Percentiles rank a stretch among this genome's conserved stretches.
Conservation (phyloP, 1,284 basidiomycete species). For the Tilletiopsis washingtonensis region DNA sequence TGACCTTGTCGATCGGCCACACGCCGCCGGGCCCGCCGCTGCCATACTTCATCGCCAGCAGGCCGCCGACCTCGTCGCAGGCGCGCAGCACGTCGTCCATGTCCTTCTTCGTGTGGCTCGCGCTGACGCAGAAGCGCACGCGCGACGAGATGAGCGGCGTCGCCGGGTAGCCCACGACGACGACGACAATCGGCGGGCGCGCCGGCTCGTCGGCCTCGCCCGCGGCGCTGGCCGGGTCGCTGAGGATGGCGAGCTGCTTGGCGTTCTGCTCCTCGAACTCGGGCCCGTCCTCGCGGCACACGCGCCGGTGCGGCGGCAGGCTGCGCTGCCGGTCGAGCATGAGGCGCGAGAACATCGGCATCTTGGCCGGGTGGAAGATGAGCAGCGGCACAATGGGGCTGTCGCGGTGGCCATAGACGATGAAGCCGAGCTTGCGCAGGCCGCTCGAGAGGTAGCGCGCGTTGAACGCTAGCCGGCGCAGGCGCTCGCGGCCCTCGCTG, state of each 20-base stretch:
- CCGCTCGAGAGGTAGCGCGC: conserved; percentile 81
- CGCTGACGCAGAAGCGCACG: conserved; percentile 88
- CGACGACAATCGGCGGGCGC: conserved; percentile 41
- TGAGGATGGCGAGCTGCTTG: conserved; percentile 19
- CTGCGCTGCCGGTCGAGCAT: conserved; percentile 38
- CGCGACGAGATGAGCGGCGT: conserved; percentile 83
- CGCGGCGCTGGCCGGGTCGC: conserved; percentile 20
- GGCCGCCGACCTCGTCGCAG: conserved; percentile 83
- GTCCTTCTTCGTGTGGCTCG: conserved; percentile 93
- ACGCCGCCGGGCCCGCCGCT: conserved; percentile 61
- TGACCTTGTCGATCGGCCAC: conserved; percentile 75
- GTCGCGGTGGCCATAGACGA: conserved; percentile 84
- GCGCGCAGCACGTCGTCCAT: conserved; percentile 78
- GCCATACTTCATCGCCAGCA: conserved; percentile 68
- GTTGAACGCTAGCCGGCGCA: conserved; percentile 89
- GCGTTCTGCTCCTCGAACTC: conserved; percentile 14
- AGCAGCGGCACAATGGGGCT: conserved; percentile 90
- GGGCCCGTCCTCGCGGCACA: conserved; percentile 10
- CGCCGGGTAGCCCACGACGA: conserved; percentile 57
- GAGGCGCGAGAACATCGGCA: conserved; percentile 42
- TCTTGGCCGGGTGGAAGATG: conserved; percentile 72
- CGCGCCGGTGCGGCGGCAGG: conserved; percentile 36
- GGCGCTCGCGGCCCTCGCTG: conserved; percentile 67
- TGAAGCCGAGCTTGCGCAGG: conserved; percentile 87
- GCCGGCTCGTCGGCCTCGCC: conserved; percentile 13